Evolutionary conservation across 495 filamentous ascomycete species (phyloP).

Genomic region (Penicillium subrubescens): DNA sequence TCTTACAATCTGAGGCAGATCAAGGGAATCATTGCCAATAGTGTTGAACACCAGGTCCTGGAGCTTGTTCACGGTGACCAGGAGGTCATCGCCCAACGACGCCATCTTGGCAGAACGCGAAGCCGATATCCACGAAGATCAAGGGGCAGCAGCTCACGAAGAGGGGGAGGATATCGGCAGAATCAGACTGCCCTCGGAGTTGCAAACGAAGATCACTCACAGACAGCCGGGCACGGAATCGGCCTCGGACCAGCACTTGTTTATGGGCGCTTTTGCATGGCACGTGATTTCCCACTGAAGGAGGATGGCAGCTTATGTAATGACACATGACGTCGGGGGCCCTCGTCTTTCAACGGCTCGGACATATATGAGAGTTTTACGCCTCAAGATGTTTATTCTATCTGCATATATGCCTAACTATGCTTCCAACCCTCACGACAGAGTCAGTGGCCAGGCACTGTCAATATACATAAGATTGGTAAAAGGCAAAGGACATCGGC

Average conservation of each 20-base stretch:
- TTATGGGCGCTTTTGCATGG: conserved; percentile 24
- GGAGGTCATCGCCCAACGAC: conserved; percentile 84
- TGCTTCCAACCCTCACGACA: background rate
- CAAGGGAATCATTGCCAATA: conserved; percentile 96
- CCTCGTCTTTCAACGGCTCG: background rate
- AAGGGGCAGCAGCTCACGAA: conserved; percentile 4
- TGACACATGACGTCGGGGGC: background rate
- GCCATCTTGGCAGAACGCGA: conserved; percentile 49
- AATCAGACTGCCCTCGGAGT: conserved; percentile 15
- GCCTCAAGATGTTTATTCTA: background rate
- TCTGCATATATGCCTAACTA: background rate
- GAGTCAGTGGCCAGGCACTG: background rate
- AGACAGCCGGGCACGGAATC: conserved; percentile 14
- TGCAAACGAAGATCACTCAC: conserved; percentile 21
- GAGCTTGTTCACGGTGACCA: conserved; percentile 91
- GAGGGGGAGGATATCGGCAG: conserved; percentile 12
- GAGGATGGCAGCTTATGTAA: background rate
- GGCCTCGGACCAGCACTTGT: conserved; percentile 21
- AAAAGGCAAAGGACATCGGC: background rate
- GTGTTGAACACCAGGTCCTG: conserved; percentile 99
- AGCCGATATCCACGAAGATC: conserved; percentile 2
- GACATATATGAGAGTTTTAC: background rate
- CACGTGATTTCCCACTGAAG: conserved; percentile 24
- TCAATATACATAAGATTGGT: background rate
- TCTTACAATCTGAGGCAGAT: conserved; percentile 95